phyloP scores from a whole-genome alignment of 73 alveolate species.

The Paramecium pentaurelia region DNA sequence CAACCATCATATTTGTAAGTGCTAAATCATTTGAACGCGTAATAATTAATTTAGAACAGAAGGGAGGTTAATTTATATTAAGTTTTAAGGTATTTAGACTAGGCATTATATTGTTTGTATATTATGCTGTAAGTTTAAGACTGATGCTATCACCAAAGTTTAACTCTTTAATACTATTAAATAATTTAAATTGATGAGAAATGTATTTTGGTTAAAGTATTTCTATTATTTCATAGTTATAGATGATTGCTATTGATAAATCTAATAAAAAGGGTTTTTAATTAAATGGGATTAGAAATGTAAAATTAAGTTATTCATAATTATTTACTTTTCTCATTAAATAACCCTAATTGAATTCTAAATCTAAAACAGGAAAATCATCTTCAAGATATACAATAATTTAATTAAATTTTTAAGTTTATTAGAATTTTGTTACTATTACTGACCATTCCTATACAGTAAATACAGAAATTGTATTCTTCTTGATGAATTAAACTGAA shows the following conservation, averaged over 20 bases:
- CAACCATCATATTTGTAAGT: not conserved
- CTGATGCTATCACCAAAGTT: not conserved
- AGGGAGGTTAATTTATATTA: not conserved
- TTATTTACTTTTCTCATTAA: not conserved
- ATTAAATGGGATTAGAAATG: not conserved
- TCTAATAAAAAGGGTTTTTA: not conserved
- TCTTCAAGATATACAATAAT: not conserved
- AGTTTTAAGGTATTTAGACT: not conserved
- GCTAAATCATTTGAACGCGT: not conserved
- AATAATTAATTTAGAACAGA: not conserved
- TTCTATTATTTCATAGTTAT: not conserved
- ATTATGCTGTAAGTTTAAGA: not conserved
- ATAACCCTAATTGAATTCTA: not conserved
- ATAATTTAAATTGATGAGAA: not conserved
- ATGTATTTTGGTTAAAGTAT: not conserved
- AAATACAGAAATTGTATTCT: not conserved
- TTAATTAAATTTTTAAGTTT: not conserved
- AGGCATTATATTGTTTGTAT: not conserved
- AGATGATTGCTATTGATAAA: not conserved
- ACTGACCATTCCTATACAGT: not conserved
- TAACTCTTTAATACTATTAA: not conserved
- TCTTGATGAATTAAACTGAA: not conserved
- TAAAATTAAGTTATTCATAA: not conserved
- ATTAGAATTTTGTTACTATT: not conserved
- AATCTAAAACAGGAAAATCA: not conserved